These are phyloP conservation scores for Daldinia childiae DNA, from an alignment of 495 filamentous ascomycete genomes.

Conservation along the genomic window DNA sequence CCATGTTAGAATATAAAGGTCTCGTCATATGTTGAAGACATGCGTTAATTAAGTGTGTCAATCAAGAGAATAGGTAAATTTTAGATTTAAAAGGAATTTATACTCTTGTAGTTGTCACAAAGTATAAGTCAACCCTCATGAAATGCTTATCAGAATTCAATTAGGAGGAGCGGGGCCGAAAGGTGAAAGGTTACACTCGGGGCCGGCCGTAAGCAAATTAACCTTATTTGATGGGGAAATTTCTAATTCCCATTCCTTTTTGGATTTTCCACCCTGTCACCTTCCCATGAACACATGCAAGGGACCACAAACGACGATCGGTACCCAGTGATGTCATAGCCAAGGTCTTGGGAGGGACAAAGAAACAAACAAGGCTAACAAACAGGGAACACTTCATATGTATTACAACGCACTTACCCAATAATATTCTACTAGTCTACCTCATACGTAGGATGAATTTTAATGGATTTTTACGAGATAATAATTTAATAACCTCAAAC, in stretches of 20 bases:
- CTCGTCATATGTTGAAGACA: constrained; percentile 8
- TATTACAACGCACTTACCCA: not conserved
- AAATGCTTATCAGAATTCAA: not conserved
- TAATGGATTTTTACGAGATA: not conserved
- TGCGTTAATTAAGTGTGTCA: too few species aligned
- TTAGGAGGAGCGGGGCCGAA: constrained; percentile 20
- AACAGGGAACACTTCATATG: not conserved
- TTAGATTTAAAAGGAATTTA: too few species aligned
- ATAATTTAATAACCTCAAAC: constrained; percentile 3
- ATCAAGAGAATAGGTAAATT: too few species aligned
- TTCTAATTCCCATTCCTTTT: constrained; percentile 10
- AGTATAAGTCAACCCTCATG: not conserved
- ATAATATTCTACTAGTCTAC: too few species aligned
- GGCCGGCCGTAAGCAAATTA: constrained; percentile 12
- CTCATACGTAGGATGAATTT: not conserved
- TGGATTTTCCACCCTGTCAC: not conserved
- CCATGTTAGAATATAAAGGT: constrained; percentile 16
- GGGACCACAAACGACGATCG: constrained; percentile 19
- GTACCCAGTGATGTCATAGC: constrained; percentile 37
- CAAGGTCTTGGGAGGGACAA: constrained; percentile 32
- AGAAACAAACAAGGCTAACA: not conserved
- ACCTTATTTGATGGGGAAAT: constrained; percentile 36
- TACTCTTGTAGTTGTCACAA: too few species aligned
- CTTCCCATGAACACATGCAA: constrained; percentile 19
- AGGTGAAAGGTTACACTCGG: constrained; percentile 31